These are phyloP conservation scores for Thermoascus crustaceus DNA, from an alignment of 2,329 filamentous ascomycete genomes.

Conservation along the genomic window DNA sequence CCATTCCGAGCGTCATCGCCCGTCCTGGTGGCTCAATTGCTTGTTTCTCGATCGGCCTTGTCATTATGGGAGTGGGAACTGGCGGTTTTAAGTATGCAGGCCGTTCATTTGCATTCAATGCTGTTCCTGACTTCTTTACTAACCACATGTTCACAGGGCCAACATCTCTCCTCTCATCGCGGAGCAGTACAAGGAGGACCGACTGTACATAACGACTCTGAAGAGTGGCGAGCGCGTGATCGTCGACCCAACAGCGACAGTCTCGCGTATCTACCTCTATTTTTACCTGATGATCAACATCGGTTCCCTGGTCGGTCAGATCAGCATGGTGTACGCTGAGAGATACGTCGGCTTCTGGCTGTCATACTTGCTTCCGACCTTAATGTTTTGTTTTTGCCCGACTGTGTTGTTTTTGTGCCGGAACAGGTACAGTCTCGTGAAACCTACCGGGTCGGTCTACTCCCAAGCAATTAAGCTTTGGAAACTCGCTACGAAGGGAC, in stretches of 20 bases:
- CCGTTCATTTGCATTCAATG: conserved; percentile 33
- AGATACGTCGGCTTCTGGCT: conserved; percentile 58
- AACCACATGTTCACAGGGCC: not conserved
- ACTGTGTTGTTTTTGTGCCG: not conserved
- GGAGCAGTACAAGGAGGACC: conserved; percentile 56
- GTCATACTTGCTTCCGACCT: conserved; percentile 46
- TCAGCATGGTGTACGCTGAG: conserved; percentile 62
- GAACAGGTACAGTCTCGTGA: not conserved
- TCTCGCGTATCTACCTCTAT: conserved; percentile 63
- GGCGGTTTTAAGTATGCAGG: conserved; percentile 64
- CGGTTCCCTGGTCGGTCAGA: conserved; percentile 59
- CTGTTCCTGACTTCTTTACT: conserved; percentile 13
- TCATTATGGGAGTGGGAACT: conserved; percentile 59
- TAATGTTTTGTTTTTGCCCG: not conserved
- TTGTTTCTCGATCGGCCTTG: conserved; percentile 48
- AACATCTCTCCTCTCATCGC: conserved; percentile 46
- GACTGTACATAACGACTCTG: conserved; percentile 39
- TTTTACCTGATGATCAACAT: conserved; percentile 70
- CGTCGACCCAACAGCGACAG: conserved; percentile 58
- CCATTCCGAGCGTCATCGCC: conserved; percentile 44
- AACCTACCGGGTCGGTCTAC: too few species aligned
- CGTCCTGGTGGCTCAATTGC: conserved; percentile 45
- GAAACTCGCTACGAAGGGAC: too few species aligned
- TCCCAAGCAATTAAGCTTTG: too few species aligned
- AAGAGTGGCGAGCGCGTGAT: conserved; percentile 51